A percentile compares a stretch with the other conserved stretches of the same genome.
Evolutionary conservation across 495 filamentous ascomycete genomes (phyloP).

Genomic region (Hypoxylon lenormandii): DNA sequence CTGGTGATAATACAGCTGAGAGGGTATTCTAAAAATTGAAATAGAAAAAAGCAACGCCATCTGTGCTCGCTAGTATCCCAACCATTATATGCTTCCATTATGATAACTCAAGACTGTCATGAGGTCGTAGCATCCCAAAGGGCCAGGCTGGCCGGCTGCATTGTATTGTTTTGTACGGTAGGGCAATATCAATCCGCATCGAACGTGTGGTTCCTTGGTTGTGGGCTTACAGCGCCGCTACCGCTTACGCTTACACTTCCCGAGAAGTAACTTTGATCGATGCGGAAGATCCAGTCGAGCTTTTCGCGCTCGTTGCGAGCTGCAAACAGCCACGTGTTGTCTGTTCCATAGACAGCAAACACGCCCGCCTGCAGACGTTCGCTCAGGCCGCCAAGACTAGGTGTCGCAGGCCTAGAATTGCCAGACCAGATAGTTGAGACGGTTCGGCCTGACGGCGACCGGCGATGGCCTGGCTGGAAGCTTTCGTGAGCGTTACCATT

Average conservation of each 20-base stretch:
- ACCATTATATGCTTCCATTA: slow-evolving; percentile 48
- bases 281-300: slow-evolving; percentile 90
- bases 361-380: slow-evolving; percentile 74
- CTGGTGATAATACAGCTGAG: slow-evolving; percentile 19
- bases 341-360: slow-evolving; percentile 91
- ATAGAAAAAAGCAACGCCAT: slow-evolving; percentile 34
- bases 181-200: slow-evolving; percentile 25
- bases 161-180: slow-evolving; percentile 23
- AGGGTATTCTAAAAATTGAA: slow-evolving; percentile 44
- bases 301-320: slow-evolving; percentile 87
- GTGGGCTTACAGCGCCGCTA: slow-evolving; percentile 50
- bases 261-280: slow-evolving; percentile 68
- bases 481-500: slow-evolving; percentile 27
- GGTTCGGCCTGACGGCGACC: slow-evolving; percentile 47
- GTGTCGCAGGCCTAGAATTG: slow-evolving; percentile 41
- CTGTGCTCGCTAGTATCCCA: slow-evolving; percentile 45
- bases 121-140: slow-evolving; percentile 41
- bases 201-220: slow-evolving; percentile 36
- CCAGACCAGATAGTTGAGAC: slow-evolving; percentile 54
- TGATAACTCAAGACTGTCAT: slow-evolving; percentile 42
- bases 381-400: slow-evolving; percentile 58
- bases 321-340: slow-evolving; percentile 95
- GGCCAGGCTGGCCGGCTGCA: slow-evolving; percentile 18
- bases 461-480: slow-evolving; percentile 51
- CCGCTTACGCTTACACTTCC: slow-evolving; percentile 48